Base-by-base conservation (phyloP, 2,329 filamentous ascomycete species). In the Zalaria obscura region DNA sequence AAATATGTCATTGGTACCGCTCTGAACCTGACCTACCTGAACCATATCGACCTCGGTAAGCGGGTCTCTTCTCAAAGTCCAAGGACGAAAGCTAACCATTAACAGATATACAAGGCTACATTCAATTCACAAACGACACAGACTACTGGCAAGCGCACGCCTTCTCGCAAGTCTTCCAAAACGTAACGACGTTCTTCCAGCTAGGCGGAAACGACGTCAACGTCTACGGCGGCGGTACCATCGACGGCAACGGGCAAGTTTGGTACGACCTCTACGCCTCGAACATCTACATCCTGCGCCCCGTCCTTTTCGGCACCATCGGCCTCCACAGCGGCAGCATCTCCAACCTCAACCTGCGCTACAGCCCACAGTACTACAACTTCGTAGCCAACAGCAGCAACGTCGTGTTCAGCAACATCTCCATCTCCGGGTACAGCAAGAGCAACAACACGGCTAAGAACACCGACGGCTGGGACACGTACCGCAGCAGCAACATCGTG, bases 91-190 rank as follows among this genome's bases (percentile, higher is more conserved):
- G 25, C 40, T 54, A 36, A 56, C 27, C 2, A 1, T 9, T 2
- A 18, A 4, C 43, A 73, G 72, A 75, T 47, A 70, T 77, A 45
- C 68, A 71, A 51, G 76, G 75, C 25, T 69, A 68, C 25, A 67
- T 82, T 18, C 63, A 71, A 42, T 83, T 83, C 60, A 73, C 71
- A 42, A 70, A 78, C 39, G 75, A 84, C 53, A 78, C 76, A 2
- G 69, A 75, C 48, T 83, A 83, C 58, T 83, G 80, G 80, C 68
- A 78, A 47, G 67, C 66, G 5, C 69, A 81, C 51, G 66, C 69
- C 35, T 83, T 82, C 65, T 69, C 70, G 42, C 76, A 78, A 26
- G 64, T 62, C 4, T 84, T 75, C 60, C 80, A 83, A 50, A 80
- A 81, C 47, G 70, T 72, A 4, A 77, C 74, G 1, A 74, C 74